Percentiles rank a stretch among this genome's conserved stretches.
Conservation (phyloP, 805 yeast genomes). For the Lachancea thermotolerans region DNA sequence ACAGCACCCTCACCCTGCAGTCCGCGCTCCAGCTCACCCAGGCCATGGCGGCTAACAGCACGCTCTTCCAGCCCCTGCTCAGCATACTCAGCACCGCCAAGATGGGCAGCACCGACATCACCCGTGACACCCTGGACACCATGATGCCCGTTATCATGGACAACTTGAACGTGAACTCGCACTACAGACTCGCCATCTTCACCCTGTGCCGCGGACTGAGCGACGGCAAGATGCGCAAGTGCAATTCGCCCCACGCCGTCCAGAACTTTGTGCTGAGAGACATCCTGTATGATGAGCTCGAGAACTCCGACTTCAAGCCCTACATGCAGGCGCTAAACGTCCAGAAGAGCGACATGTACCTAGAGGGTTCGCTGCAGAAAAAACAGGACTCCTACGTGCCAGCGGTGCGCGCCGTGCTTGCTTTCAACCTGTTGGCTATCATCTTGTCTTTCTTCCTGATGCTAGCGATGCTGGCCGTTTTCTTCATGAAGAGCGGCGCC, state of each 20-base stretch:
- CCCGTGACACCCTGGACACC: conserved; percentile 18
- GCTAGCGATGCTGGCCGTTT: conserved; percentile 9
- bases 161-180: conserved; percentile 22
- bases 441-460: conserved; percentile 20
- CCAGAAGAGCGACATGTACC: conserved; percentile 21
- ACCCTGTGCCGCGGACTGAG: conserved; percentile 24
- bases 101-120: conserved; percentile 8
- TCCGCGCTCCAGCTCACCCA: conserved; percentile 21
- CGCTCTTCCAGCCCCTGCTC: conserved; percentile 19
- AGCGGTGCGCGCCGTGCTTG: conserved; percentile 27
- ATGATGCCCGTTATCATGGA: conserved; percentile 22
- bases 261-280: conserved; percentile 29
- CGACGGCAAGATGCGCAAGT: conserved; percentile 17
- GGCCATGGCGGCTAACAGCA: conserved; percentile 19
- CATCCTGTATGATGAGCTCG: conserved; percentile 26
- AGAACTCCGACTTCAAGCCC: conserved; percentile 27
- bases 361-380: conserved; percentile 26
- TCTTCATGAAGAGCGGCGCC: conserved; percentile 1
- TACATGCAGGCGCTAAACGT: conserved; percentile 26
- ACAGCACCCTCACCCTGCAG: conserved; percentile 20
- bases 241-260: conserved; percentile 28
- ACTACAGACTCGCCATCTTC: conserved; percentile 27
- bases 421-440: conserved; percentile 24
- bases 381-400: conserved; percentile 30
- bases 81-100: conserved; percentile 16